phyloP scores from a whole-genome alignment of 2,329 filamentous ascomycete genomes.

The Pseudogymnoascus sp. region DNA sequence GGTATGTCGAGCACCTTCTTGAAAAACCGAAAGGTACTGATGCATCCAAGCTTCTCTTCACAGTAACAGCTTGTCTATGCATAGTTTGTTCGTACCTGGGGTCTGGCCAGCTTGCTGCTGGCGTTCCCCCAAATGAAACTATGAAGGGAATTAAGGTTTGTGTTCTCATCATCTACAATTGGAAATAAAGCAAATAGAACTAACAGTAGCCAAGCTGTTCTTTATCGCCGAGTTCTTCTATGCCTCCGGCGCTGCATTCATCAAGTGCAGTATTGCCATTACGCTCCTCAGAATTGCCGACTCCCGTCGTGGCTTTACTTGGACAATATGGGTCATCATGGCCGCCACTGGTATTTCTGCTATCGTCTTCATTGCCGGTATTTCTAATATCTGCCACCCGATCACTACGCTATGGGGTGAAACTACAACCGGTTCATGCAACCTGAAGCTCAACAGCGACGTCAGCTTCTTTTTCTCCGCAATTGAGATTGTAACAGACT shows the following conservation, averaged over 20 bases:
- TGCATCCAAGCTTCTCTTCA: constrained; percentile 22
- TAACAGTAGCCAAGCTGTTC: constrained; percentile 25
- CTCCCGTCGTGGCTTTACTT: constrained; percentile 24
- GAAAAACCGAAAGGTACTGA: constrained; percentile 10
- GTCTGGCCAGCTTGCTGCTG: constrained; percentile 22
- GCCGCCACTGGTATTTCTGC: constrained; percentile 19
- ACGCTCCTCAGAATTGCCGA: constrained; percentile 29
- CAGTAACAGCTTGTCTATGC: constrained; percentile 23
- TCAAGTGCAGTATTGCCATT: constrained; percentile 29
- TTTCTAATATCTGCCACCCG: constrained; percentile 29
- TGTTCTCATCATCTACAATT: constrained; percentile 7
- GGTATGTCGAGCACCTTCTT: constrained; percentile 17
- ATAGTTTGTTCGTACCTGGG: constrained; percentile 27
- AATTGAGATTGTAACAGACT: constrained; percentile 33
- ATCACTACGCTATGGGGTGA: constrained; percentile 29
- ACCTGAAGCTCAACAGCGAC: constrained; percentile 26
- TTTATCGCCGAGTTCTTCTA: constrained; percentile 35
- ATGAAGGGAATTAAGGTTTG: constrained; percentile 22
- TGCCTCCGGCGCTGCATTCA: constrained; percentile 26
- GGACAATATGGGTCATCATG: constrained; percentile 25
- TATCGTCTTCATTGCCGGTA: constrained; percentile 25
- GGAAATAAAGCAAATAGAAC: constrained; percentile 5
- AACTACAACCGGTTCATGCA: constrained; percentile 24
- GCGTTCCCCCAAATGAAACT: constrained; percentile 14
- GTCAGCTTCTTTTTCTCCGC: constrained; percentile 31